Conservation (phyloP, 2,329 filamentous ascomycete species). For the Venturia aucupariae region DNA sequence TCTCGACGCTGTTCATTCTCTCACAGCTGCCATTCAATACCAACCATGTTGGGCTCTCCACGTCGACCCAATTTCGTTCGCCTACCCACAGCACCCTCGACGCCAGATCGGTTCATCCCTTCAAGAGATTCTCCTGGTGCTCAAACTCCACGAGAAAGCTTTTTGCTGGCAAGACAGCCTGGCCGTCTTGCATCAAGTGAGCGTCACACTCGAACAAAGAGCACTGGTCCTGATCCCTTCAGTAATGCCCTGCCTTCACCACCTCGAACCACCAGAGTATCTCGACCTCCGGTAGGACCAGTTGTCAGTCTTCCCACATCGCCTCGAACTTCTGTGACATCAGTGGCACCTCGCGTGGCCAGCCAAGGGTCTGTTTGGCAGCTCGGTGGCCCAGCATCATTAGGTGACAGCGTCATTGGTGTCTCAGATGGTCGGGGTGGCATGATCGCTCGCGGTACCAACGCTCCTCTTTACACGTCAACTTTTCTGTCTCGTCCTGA, state of each 20-base stretch:
- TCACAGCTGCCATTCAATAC: slow-evolving; percentile 5
- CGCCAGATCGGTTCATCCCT: slow-evolving; percentile 52
- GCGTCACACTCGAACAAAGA: slow-evolving; percentile 34
- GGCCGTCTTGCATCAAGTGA: slow-evolving; percentile 39
- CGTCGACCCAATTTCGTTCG: neutral
- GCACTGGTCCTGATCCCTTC: slow-evolving; percentile 44
- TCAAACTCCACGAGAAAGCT: slow-evolving; percentile 36
- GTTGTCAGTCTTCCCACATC: slow-evolving; percentile 28
- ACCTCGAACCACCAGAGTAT: slow-evolving; percentile 1
- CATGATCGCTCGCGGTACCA: slow-evolving; percentile 59
- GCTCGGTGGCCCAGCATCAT: slow-evolving; percentile 53
- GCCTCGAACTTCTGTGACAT: slow-evolving; percentile 32
- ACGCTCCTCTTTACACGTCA: slow-evolving; percentile 55
- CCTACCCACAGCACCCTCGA: slow-evolving; percentile 18
- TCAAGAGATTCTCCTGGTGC: slow-evolving; percentile 29
- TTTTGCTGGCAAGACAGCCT: slow-evolving; percentile 42
- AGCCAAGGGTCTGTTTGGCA: slow-evolving; percentile 68
- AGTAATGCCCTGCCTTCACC: slow-evolving; percentile 30
- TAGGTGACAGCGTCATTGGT: slow-evolving; percentile 38
- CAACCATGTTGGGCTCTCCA: neutral
- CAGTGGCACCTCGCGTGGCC: slow-evolving; percentile 33
- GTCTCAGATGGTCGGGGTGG: slow-evolving; percentile 55
- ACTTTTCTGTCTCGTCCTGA: slow-evolving; percentile 44
- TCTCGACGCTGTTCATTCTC: slow-evolving; percentile 1
- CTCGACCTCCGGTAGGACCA: neutral